These are phyloP conservation scores for Globisporangium orthogonon DNA, from an alignment of 352 stramenopile species.

Conservation along the genomic window DNA sequence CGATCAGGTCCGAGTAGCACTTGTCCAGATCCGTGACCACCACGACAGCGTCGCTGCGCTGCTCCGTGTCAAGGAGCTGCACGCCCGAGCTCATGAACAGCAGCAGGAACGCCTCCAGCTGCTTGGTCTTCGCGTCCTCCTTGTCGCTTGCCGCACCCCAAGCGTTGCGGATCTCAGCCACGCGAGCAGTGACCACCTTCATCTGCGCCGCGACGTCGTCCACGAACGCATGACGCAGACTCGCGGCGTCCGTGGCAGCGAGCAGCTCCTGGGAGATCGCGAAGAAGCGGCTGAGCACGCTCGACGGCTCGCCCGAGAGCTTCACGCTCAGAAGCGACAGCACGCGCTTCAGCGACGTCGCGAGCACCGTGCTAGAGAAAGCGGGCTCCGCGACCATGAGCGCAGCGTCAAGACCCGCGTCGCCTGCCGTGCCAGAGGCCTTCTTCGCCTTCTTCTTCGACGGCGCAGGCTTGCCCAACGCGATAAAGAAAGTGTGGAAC, in stretches of 20 bases:
- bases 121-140: conserved; percentile 20
- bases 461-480: conserved; percentile 20
- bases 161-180: conserved; percentile 22
- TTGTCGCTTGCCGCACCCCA: conserved; percentile 11
- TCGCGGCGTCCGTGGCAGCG: conserved; percentile 10
- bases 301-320: conserved; percentile 32
- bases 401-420: conserved; percentile 16
- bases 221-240: conserved; percentile 33
- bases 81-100: conserved; percentile 72
- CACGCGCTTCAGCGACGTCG: conserved; percentile 53
- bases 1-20: conserved; percentile 51
- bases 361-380: conserved; percentile 39
- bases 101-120: conserved; percentile 61
- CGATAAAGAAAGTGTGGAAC: conserved; percentile 62
- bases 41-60: conserved; percentile 50
- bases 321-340: conserved; percentile 55
- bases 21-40: conserved; percentile 61
- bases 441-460: conserved; percentile 49
- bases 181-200: conserved; percentile 24
- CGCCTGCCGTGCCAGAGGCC: conserved; percentile 26
- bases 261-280: conserved; percentile 32
- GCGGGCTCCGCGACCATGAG: conserved; percentile 23
- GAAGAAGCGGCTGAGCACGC: conserved; percentile 47
- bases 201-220: conserved; percentile 28
- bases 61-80: conserved; percentile 60